Evolutionary conservation across 2,329 filamentous ascomycete genomes (phyloP).

Genomic region (Drechslerella stenobrocha): DNA sequence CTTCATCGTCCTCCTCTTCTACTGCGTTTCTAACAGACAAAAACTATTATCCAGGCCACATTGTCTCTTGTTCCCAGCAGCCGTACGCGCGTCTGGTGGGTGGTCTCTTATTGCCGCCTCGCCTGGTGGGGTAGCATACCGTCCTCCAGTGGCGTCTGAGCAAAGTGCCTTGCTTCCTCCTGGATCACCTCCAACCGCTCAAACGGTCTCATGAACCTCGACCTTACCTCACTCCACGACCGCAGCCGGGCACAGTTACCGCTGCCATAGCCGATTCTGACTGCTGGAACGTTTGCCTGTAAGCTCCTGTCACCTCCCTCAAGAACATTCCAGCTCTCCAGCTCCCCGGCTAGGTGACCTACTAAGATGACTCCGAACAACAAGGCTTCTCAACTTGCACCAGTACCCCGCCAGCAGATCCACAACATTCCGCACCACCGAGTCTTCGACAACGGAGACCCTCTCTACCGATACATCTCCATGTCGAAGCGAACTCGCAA

Average conservation of each 20-base stretch:
- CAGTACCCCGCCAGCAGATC: conserved; percentile 32
- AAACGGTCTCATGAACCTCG: conserved; percentile 28
- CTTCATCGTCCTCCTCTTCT: background rate
- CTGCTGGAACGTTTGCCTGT: conserved; percentile 7
- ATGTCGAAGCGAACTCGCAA: conserved; percentile 46
- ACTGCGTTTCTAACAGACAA: background rate
- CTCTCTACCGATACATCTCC: conserved; percentile 19
- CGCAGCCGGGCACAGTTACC: background rate
- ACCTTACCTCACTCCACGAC: conserved; percentile 2
- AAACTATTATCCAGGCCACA: background rate
- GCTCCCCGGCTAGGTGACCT: conserved; percentile 9
- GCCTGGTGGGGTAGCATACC: conserved; percentile 20
- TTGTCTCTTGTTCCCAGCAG: conserved; percentile 12
- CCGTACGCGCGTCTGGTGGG: background rate
- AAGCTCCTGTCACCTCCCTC: conserved; percentile 31
- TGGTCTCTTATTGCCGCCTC: background rate
- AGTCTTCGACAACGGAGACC: conserved; percentile 24
- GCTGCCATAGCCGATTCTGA: background rate
- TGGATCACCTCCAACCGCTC: conserved; percentile 12
- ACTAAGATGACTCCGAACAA: conserved; percentile 37
- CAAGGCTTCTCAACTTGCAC: conserved; percentile 38
- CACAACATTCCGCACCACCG: conserved; percentile 38
- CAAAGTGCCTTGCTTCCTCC: conserved; percentile 8
- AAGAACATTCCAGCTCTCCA: conserved; percentile 19
- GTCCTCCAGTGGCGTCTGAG: no score